These are phyloP conservation scores for Knoxia roxburghii DNA, from an alignment of 257 asterid species.

Conservation along the genomic window DNA sequence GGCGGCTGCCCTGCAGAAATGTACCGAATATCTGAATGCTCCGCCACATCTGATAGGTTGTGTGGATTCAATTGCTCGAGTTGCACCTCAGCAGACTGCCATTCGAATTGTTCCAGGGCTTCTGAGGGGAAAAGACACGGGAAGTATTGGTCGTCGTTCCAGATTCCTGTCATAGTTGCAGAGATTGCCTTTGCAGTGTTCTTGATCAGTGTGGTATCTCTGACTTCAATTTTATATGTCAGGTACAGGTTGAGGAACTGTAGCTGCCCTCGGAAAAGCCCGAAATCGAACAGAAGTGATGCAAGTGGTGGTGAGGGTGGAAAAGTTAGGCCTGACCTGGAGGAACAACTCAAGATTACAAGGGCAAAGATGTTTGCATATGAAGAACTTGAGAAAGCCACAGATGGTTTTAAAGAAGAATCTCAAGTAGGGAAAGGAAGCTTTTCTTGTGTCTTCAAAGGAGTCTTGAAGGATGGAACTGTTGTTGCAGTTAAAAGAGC, in stretches of 20 bases:
- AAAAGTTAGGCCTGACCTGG: slow-evolving; percentile 50
- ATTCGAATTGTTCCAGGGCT: slow-evolving; percentile 40
- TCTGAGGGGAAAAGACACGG: slow-evolving; percentile 27
- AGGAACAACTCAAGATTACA: slow-evolving; percentile 65
- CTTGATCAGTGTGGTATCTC: slow-evolving; percentile 51
- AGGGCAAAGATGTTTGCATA: slow-evolving; percentile 74
- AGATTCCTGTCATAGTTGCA: slow-evolving; percentile 63
- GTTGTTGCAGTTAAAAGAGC: slow-evolving; percentile 79
- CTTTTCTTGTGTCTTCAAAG: slow-evolving; percentile 82
- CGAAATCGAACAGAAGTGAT: slow-evolving; percentile 26
- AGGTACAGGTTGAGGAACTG: slow-evolving; percentile 70
- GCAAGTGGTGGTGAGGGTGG: slow-evolving; percentile 36
- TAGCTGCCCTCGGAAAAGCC: slow-evolving; percentile 42
- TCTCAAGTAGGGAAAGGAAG: slow-evolving; percentile 82
- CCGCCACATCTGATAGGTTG: slow-evolving; percentile 42
- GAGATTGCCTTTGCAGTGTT: slow-evolving; percentile 71
- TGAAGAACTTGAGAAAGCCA: slow-evolving; percentile 71
- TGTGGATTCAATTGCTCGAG: slow-evolving; percentile 67
- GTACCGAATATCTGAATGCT: slow-evolving; percentile 51
- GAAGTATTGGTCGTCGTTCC: slow-evolving; percentile 54
- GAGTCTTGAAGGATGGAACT: slow-evolving; percentile 71
- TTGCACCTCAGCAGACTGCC: slow-evolving; percentile 58
- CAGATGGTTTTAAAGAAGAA: slow-evolving; percentile 68
- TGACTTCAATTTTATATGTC: slow-evolving; percentile 53
- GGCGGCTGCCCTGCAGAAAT: slow-evolving; percentile 64